Percentiles rank a stretch among this genome's conserved stretches.
phyloP scores from a whole-genome alignment of 2,329 filamentous ascomycete genomes.

The Cercospora berteroae region DNA sequence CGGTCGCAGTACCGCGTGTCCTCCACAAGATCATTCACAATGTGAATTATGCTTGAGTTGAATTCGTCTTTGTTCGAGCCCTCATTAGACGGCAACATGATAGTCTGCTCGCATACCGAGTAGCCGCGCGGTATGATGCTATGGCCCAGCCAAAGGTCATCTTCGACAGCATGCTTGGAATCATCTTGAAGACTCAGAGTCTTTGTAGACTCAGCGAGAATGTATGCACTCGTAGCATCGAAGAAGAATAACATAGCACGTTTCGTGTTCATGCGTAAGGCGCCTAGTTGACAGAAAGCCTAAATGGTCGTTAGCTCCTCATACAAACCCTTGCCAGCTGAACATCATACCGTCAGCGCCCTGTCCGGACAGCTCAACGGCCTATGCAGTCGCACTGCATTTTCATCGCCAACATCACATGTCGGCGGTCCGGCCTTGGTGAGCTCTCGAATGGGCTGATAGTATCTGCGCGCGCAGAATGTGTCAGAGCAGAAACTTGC shows the following conservation, averaged over 20 bases:
- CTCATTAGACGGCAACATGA: constrained; percentile 25
- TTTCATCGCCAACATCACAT: constrained; percentile 30
- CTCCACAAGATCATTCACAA: constrained; percentile 34
- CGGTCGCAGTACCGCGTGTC: constrained; percentile 31
- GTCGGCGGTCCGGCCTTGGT: constrained; percentile 29
- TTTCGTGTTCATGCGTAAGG: constrained; percentile 49
- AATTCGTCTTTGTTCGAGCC: constrained; percentile 24
- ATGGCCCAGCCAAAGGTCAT: constrained; percentile 35
- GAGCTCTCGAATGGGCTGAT: constrained; percentile 31
- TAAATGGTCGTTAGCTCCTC: not conserved
- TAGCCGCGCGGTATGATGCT: constrained; percentile 31
- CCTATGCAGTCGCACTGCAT: constrained; percentile 26
- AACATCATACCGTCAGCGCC: constrained; percentile 22
- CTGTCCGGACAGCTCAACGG: constrained; percentile 34
- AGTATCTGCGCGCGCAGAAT: constrained; percentile 25
- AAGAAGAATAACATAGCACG: constrained; percentile 56
- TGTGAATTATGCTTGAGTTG: constrained; percentile 24
- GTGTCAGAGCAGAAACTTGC: constrained; percentile 11
- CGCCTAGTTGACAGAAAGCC: constrained; percentile 54
- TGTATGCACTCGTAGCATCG: constrained; percentile 50
- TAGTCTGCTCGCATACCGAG: constrained; percentile 35
- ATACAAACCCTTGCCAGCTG: not conserved
- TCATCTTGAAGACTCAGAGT: constrained; percentile 43
- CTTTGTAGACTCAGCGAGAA: constrained; percentile 55
- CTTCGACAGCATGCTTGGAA: constrained; percentile 24